These are phyloP conservation scores for Fragaria ananassa DNA, from an alignment of 306 rosid genomes.

Conservation along the genomic window DNA sequence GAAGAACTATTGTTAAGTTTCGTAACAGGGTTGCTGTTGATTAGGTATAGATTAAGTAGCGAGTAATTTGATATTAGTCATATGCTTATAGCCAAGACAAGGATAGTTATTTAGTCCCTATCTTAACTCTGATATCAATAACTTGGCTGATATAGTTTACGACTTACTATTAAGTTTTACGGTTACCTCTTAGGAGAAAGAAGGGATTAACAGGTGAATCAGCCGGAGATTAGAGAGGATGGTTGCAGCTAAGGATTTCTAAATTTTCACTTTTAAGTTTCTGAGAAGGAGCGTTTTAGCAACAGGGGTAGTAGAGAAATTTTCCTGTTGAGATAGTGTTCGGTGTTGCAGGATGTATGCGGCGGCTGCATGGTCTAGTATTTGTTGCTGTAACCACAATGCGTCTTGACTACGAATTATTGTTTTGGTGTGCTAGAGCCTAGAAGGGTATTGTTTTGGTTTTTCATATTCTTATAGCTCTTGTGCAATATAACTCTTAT, in stretches of 20 bases:
- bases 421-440: background rate
- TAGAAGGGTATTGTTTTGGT: background rate
- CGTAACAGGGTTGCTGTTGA: background rate
- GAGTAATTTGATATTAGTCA: background rate
- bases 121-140: background rate
- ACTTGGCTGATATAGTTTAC: background rate
- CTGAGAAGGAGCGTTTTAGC: background rate
- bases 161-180: background rate
- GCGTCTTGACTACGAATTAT: background rate
- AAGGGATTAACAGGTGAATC: background rate
- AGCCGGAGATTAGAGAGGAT: background rate
- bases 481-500: background rate
- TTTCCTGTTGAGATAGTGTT: background rate
- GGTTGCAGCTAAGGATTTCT: background rate
- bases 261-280: no score
- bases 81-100: background rate
- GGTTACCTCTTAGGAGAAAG: background rate
- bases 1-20: background rate
- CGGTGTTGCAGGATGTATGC: constrained; percentile 1
- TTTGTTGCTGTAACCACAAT: background rate
- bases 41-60: background rate
- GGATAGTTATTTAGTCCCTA: background rate
- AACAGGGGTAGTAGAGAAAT: background rate
- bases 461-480: background rate
- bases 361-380: background rate